Conservation (phyloP, 192 early-diverging fungal genomes). For the Martensiomyces pterosporus region DNA sequence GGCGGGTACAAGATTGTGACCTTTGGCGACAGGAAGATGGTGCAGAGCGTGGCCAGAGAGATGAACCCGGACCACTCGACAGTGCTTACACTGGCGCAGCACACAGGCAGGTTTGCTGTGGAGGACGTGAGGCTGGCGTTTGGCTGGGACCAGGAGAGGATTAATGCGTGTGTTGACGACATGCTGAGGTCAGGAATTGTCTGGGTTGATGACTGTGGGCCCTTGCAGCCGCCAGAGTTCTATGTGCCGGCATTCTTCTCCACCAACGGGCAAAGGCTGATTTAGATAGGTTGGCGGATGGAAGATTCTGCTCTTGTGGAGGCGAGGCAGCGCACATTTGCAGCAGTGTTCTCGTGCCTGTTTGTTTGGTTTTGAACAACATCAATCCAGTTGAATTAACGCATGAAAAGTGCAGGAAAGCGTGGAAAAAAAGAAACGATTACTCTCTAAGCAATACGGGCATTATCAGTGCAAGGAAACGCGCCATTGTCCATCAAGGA, state of each 20-base stretch:
- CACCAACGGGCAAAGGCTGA: too few relatives aligned
- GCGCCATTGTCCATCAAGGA: too few relatives aligned
- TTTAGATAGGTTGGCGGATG: too few relatives aligned
- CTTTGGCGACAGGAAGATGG: constrained; percentile 77
- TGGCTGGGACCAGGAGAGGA: constrained; percentile 35
- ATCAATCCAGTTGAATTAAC: too few relatives aligned
- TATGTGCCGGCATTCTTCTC: constrained; percentile 45
- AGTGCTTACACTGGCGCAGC: constrained; percentile 67
- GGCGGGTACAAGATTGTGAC: constrained; percentile 82
- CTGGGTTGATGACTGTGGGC: constrained; percentile 33
- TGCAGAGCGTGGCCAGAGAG: constrained; percentile 86
- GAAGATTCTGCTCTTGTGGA: too few relatives aligned
- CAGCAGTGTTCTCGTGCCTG: too few relatives aligned
- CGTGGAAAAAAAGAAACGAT: too few relatives aligned
- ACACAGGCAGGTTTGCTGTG: constrained; percentile 32
- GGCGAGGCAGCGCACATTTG: too few relatives aligned
- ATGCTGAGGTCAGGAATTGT: constrained; percentile 40
- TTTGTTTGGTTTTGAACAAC: too few relatives aligned
- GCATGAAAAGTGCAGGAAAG: too few relatives aligned
- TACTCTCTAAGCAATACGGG: too few relatives aligned
- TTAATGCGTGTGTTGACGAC: constrained; percentile 36
- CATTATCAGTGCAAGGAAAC: too few relatives aligned
- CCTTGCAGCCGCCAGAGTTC: constrained; percentile 21
- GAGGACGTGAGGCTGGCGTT: constrained; percentile 24
- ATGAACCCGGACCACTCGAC: constrained; percentile 76